phyloP scores from a whole-genome alignment of 148 eudicot genomes.

The Silene conica region DNA sequence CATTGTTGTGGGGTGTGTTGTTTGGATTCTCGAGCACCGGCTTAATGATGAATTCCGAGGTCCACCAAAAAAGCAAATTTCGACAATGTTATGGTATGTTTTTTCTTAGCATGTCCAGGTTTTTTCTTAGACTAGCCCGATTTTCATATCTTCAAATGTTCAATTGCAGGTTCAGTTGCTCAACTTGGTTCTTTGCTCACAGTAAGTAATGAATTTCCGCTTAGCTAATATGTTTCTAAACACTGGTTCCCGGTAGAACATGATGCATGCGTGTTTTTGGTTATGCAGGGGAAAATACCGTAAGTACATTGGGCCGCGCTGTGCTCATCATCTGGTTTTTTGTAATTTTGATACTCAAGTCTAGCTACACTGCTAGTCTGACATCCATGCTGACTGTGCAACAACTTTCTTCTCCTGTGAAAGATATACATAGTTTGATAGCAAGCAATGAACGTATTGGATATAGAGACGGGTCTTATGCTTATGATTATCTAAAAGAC shows the following conservation, averaged over 20 bases:
- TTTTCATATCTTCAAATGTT: neutral
- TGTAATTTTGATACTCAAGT: conserved; percentile 28
- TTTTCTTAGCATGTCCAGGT: neutral
- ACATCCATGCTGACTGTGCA: conserved; percentile 36
- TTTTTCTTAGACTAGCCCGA: neutral
- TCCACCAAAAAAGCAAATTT: conserved; percentile 27
- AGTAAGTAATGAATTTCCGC: conserved; percentile 10
- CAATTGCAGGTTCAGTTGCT: conserved; percentile 18
- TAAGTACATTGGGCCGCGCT: conserved; percentile 27
- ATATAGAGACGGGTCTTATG: conserved; percentile 34
- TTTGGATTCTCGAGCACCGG: conserved; percentile 30
- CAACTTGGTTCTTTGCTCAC: conserved; percentile 35
- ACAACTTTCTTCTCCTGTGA: conserved; percentile 26
- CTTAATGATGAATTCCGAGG: conserved; percentile 31
- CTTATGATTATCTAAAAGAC: conserved; percentile 19
- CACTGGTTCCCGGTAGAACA: neutral
- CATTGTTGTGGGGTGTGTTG: conserved; percentile 24
- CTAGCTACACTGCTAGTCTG: conserved; percentile 36
- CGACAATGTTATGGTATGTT: conserved; percentile 27
- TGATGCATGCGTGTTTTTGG: neutral
- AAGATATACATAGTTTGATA: conserved; percentile 21
- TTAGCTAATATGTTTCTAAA: neutral
- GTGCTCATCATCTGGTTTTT: conserved; percentile 33
- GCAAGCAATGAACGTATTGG: conserved; percentile 19
- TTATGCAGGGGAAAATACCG: conserved; percentile 23